Evolutionary conservation across 768 basidiomycete species (phyloP).

Genomic region (Boletus edulis): DNA sequence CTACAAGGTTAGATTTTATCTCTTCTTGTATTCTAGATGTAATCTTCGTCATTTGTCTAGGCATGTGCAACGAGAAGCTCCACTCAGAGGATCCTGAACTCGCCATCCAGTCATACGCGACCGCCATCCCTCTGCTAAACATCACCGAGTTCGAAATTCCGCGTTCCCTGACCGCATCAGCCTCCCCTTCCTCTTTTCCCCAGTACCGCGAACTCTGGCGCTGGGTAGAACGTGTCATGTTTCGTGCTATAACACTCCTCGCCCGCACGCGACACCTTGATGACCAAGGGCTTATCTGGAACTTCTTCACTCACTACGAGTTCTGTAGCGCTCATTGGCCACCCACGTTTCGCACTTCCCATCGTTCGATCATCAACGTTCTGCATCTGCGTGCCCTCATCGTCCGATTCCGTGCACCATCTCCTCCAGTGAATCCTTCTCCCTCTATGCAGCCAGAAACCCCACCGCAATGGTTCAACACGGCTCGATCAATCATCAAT

Average conservation of each 20-base stretch:
- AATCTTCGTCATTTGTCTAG: conserved; percentile 35
- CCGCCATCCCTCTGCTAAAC: conserved; percentile 54
- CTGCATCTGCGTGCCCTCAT: conserved; percentile 76
- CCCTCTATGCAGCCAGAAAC: conserved; percentile 24
- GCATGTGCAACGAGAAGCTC: conserved; percentile 72
- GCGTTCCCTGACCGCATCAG: conserved; percentile 25
- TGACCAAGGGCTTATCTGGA: conserved; percentile 51
- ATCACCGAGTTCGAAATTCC: conserved; percentile 48
- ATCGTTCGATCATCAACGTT: conserved; percentile 66
- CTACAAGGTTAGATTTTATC: conserved; percentile 57
- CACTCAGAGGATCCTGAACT: conserved; percentile 43
- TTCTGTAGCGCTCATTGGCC: conserved; percentile 72
- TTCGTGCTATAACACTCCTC: conserved; percentile 71
- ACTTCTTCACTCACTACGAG: conserved; percentile 59
- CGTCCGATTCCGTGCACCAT: conserved; percentile 39
- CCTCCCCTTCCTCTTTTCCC: conserved; percentile 48
- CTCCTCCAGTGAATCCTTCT: conserved; percentile 15
- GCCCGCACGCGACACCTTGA: conserved; percentile 42
- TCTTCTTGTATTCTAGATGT: neutral
- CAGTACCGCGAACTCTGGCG: conserved; percentile 82
- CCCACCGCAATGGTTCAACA: conserved; percentile 57
- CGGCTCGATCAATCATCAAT: conserved; percentile 62
- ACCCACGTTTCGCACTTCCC: conserved; percentile 69
- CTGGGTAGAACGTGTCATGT: conserved; percentile 80
- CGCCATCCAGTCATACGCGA: conserved; percentile 58